Evolutionary conservation across 495 filamentous ascomycete genomes (phyloP).

Genomic region (Hypomontagnella monticulosa): DNA sequence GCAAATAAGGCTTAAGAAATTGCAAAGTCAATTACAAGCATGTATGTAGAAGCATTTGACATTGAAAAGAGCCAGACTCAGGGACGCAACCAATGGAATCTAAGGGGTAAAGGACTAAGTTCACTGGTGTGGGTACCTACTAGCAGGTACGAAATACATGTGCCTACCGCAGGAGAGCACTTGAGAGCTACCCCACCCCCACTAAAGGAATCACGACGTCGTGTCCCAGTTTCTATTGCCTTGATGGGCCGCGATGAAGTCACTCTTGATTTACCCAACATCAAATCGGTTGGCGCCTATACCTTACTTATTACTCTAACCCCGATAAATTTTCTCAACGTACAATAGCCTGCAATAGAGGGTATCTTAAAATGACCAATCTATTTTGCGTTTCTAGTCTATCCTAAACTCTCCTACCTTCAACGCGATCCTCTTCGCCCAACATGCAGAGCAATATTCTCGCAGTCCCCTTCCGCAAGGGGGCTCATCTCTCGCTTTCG

Average conservation of each 20-base stretch:
- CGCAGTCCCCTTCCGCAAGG: constrained; percentile 85
- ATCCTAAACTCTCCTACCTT: neutral
- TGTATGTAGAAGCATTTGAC: too few relatives aligned
- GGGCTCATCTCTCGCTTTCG: constrained; percentile 77
- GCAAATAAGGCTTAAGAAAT: too few relatives aligned
- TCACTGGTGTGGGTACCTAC: neutral
- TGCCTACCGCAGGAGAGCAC: too few relatives aligned
- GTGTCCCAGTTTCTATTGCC: constrained; percentile 2
- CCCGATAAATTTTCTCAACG: neutral
- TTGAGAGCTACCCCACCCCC: constrained; percentile 33
- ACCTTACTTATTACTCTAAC: neutral
- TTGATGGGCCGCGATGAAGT: constrained; percentile 28
- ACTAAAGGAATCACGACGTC: constrained; percentile 21
- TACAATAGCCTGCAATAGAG: neutral
- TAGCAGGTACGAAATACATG: neutral
- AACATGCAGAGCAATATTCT: constrained; percentile 58
- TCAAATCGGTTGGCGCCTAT: neutral
- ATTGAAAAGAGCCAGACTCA: too few relatives aligned
- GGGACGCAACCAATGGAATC: neutral
- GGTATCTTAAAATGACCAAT: too few relatives aligned
- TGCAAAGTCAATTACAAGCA: too few relatives aligned
- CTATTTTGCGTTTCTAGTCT: too few relatives aligned
- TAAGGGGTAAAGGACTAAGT: neutral
- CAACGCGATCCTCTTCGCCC: neutral
- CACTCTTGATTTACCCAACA: constrained; percentile 13